Conservation (phyloP, 1,139 yeast species). For the Candida sp. region DNA sequence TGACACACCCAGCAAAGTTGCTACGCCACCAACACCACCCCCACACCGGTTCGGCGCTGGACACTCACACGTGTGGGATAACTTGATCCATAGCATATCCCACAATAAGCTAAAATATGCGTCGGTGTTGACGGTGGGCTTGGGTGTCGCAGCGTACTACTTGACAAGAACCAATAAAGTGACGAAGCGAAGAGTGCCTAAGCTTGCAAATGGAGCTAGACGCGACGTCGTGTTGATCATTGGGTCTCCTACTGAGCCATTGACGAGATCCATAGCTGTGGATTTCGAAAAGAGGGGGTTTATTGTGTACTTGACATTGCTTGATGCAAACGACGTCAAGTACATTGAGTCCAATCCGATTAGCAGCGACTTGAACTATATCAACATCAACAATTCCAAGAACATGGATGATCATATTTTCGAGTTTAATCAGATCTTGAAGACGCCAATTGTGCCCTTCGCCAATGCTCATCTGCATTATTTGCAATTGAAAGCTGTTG, state of each 20-base stretch:
- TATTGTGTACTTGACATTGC: constrained; percentile 75
- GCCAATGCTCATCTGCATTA: constrained; percentile 56
- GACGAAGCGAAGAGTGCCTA: constrained; percentile 59
- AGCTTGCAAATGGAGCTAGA: constrained; percentile 71
- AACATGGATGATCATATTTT: constrained; percentile 33
- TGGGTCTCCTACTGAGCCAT: constrained; percentile 81
- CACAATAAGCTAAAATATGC: constrained; percentile 19
- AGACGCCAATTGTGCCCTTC: constrained; percentile 47
- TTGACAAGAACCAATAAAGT: constrained; percentile 5
- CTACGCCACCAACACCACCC: constrained; percentile 1
- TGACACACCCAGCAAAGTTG: constrained; percentile 4
- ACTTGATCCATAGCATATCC: constrained; percentile 15
- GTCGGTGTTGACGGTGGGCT: constrained; percentile 30
- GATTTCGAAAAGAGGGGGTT: constrained; percentile 83
- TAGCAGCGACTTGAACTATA: constrained; percentile 53
- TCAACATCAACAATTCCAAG: constrained; percentile 33
- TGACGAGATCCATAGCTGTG: constrained; percentile 69
- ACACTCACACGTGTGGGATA: constrained; percentile 6
- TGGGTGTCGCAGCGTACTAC: constrained; percentile 25
- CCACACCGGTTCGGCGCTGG: not conserved
- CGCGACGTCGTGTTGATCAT: constrained; percentile 74
- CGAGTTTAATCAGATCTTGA: constrained; percentile 46
- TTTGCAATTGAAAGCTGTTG: constrained; percentile 57
- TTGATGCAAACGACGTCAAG: constrained; percentile 64
- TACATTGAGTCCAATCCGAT: constrained; percentile 62